A percentile compares a stretch with the other conserved stretches of the same genome.
phyloP scores from a whole-genome alignment of 169 alveolate genomes.

The Plasmodium inui region DNA sequence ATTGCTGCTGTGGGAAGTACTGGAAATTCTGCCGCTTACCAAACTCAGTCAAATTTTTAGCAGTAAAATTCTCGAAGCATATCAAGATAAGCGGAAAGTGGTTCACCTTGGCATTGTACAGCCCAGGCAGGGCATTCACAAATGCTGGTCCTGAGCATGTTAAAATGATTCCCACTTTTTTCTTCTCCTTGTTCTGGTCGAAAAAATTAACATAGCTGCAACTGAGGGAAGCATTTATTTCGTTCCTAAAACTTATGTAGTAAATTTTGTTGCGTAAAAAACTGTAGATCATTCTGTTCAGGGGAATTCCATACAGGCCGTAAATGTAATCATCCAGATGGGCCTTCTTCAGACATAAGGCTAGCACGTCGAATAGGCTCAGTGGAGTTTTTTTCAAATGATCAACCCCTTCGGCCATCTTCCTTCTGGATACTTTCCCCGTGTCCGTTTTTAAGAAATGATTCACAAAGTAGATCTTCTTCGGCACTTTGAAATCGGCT shows the following conservation, averaged over 20 bases:
- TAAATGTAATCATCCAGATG: conserved; percentile 36
- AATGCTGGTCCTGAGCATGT: conserved; percentile 75
- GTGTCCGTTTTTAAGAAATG: conserved; percentile 68
- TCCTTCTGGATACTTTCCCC: conserved; percentile 64
- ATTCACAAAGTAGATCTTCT: conserved; percentile 62
- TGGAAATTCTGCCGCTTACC: conserved; percentile 61
- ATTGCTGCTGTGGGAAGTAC: conserved; percentile 49
- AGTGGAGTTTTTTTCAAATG: conserved; percentile 7
- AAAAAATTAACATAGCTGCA: conserved; percentile 63
- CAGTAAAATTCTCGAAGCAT: conserved; percentile 47
- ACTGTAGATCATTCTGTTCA: conserved; percentile 43
- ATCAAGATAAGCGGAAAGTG: conserved; percentile 52
- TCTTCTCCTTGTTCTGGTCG: conserved; percentile 8
- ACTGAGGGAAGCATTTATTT: conserved; percentile 65
- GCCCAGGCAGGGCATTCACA: conserved; percentile 60
- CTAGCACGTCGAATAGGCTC: conserved; percentile 31
- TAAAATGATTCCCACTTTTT: conserved; percentile 49
- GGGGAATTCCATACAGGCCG: conserved; percentile 68
- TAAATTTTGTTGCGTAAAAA: conserved; percentile 29
- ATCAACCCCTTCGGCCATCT: conserved; percentile 43
- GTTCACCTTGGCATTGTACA: conserved; percentile 57
- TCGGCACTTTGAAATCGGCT: conserved; percentile 66
- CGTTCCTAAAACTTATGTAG: conserved; percentile 72
- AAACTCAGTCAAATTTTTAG: conserved; percentile 15
- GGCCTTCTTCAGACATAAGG: conserved; percentile 46